Base-by-base conservation (phyloP, 106 monocot genomes). In the Dendrobium catenatum region DNA sequence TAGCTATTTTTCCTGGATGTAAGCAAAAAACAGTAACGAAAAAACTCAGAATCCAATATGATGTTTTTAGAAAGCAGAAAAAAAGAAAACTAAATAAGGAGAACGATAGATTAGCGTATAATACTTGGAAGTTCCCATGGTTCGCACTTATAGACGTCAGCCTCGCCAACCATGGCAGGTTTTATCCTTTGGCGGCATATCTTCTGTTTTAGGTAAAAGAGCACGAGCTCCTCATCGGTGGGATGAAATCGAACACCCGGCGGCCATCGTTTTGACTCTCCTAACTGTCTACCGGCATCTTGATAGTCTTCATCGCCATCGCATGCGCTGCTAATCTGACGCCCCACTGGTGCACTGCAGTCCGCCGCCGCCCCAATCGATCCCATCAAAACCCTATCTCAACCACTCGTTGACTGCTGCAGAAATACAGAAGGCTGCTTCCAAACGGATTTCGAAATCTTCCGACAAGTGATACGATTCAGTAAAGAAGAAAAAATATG, bases 161-260 rank as follows among this genome's bases (percentile, higher is more conserved):
- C 85, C 48, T 86, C 94, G 44, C 83, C 90, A 82, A 97, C 87
- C 87, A 85, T 80, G 81, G 81, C 59, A n/a, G 83, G 83, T 17
- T 40, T 66, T 77, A 89, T 76, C 41, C 83, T 79, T 31, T 86
- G 89, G 61, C 89, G 51, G 85, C 85, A 89, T 83, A 94, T 85
- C 94, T 91, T 94, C 78, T 94, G 88, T 88, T 94, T 97, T 40
- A 97, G 94, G 76, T 94, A 97, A 83, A 88, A 92, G 76, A 94
- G 78, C 18, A 97, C 91, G n/a, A 97, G 88, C 85, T 97, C 97
- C 89, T 92, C 94, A 84, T 97, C 97, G 29, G 97, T 97, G n/a
- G 97, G 97, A 51, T 94, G 94, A 84, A 97, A 97, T 41, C 97
- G 86, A 82, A 94, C 92, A 33, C 97, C 97, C 6, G 92, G 92